phyloP scores from a whole-genome alignment of 495 filamentous ascomycete species.

The Tuber magnatum region DNA sequence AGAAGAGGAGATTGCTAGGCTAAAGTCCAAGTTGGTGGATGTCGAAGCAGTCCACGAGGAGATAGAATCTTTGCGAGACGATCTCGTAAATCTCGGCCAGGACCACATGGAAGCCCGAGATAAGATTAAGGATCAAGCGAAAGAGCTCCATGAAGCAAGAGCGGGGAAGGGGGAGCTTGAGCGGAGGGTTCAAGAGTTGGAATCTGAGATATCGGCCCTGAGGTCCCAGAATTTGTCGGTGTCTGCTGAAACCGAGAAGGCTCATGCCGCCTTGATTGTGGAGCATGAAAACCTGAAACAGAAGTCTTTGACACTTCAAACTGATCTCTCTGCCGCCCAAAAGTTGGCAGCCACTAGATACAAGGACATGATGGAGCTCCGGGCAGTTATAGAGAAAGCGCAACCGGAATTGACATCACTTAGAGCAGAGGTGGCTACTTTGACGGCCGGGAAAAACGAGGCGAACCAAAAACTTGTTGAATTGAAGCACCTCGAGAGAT shows the following conservation, averaged over 20 bases:
- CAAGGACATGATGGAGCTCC: conserved; percentile 74
- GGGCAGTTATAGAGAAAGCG: conserved; percentile 69
- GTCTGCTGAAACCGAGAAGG: conserved; percentile 50
- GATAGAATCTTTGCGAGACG: conserved; percentile 73
- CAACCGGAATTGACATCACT: conserved; percentile 76
- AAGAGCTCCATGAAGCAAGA: conserved; percentile 55
- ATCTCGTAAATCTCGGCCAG: conserved; percentile 64
- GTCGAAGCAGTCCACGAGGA: conserved; percentile 79
- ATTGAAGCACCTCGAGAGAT: conserved; percentile 64
- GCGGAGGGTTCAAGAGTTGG: conserved; percentile 36
- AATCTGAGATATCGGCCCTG: conserved; percentile 51
- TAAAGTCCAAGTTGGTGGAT: conserved; percentile 60
- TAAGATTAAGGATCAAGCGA: conserved; percentile 67
- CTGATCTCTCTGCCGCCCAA: conserved; percentile 77
- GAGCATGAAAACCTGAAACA: conserved; percentile 71
- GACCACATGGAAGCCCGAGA: conserved; percentile 80
- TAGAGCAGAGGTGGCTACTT: conserved; percentile 63
- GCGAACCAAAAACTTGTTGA: conserved; percentile 61
- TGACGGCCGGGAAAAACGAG: conserved; percentile 65
- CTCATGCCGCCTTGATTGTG: conserved; percentile 53
- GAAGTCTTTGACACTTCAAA: conserved; percentile 62
- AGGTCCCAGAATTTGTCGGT: conserved; percentile 53
- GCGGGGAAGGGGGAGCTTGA: conserved; percentile 47
- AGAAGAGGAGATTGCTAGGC: conserved; percentile 58
- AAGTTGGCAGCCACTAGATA: conserved; percentile 77